Evolutionary conservation across 2,329 filamentous ascomycete genomes (phyloP), one percentile per base, ranked within the genome.

Genomic region (Aureobasidium melanogenum): DNA sequence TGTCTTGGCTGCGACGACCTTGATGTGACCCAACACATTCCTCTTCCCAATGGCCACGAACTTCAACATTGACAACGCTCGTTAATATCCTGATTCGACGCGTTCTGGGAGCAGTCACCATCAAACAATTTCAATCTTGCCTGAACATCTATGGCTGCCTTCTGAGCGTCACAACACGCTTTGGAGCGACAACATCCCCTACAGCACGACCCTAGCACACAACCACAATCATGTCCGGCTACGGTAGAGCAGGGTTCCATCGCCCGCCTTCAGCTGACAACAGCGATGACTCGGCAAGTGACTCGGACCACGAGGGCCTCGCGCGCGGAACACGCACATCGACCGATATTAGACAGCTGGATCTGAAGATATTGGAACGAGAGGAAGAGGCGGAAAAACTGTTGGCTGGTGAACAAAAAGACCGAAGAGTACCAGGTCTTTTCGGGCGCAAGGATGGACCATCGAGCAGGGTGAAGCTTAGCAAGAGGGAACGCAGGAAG

Each of bases 361-460:
- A 76, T 54, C 68, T 71, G 34, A 73, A 76, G 39, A 72, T 77
- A 9, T 63, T 78, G n/a, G 72, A 75, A 28, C 74, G 74, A 10
- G 77, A 79, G 64, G 77, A 79, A 56, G 77, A 79, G 66, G 72
- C 74, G 41, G 77, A 79, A 66, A 67, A 71, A 50, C 65, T 79
- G 38, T 66, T 79, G 60, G 68, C 70, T 30, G 68, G 70, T 26
- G 66, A 70, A 17, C 39, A 62, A 2, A 58, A 68, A 69, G 39
- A 66, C 3, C 34, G 30, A 26, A 54, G 24, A 36, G 64, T 62
- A 64, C 67, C 59, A 41, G 56, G 59, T 4, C 60, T 73, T 9
- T 69, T 75, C 59, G 65, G 65, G 51, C 62, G 68, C 63, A 61
- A 70, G 44, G 64, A 65, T 39, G 60, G 61, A 22, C 50, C 62